These are phyloP conservation scores for Naganishia sp. DNA, from an alignment of 1,284 basidiomycete genomes.

Conservation along the genomic window DNA sequence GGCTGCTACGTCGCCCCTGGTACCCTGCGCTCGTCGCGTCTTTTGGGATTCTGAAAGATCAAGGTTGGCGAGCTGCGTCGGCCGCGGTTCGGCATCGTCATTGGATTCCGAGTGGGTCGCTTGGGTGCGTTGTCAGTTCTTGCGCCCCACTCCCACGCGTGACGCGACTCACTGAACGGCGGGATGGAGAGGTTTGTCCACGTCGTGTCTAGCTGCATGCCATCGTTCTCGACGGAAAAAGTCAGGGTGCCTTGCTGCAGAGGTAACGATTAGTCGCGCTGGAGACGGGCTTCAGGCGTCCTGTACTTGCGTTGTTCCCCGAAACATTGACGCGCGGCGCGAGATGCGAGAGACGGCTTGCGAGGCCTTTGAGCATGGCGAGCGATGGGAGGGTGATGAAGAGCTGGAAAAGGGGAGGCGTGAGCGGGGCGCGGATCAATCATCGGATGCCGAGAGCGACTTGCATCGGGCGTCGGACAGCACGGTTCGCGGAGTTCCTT, in stretches of 20 bases:
- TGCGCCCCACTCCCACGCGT: no score
- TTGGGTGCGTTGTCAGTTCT: background rate
- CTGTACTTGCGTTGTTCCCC: constrained; percentile 59
- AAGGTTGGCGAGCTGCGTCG: constrained; percentile 14
- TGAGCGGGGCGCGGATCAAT: constrained; percentile 7
- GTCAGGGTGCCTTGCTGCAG: constrained; percentile 51
- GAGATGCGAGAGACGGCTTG: constrained; percentile 72
- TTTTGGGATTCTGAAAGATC: background rate
- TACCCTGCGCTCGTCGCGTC: background rate
- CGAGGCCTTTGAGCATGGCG: constrained; percentile 72
- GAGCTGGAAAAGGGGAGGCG: constrained; percentile 58
- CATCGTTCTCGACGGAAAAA: constrained; percentile 68
- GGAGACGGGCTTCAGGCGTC: background rate
- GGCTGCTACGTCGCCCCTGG: constrained; percentile 2
- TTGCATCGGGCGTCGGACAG: constrained; percentile 83
- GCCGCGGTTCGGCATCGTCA: constrained; percentile 18
- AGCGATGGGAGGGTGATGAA: constrained; percentile 79
- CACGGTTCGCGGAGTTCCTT: constrained; percentile 73
- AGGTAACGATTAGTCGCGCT: constrained; percentile 17
- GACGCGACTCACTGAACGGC: constrained; percentile 59
- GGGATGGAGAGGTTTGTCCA: constrained; percentile 77
- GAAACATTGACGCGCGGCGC: constrained; percentile 72
- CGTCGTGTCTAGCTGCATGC: constrained; percentile 71
- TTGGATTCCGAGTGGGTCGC: background rate
- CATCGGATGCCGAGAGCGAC: constrained; percentile 38